Evolutionary conservation across 208 protist species (phyloP), one percentile per base, ranked within the genome.

Genomic region (Leishmania lainsoni): DNA sequence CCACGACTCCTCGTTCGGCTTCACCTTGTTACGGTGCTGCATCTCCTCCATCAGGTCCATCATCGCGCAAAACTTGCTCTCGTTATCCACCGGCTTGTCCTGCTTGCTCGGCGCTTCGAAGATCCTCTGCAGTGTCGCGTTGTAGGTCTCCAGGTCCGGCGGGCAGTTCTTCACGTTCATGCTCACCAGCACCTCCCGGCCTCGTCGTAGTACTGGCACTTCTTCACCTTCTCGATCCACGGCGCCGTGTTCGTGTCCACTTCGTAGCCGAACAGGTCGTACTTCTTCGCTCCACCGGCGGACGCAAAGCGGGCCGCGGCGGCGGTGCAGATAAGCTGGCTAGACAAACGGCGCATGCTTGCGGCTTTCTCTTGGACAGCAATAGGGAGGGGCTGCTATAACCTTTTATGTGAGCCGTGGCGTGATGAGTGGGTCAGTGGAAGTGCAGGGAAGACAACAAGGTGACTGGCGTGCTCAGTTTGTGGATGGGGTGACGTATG

Each of bases 91-190:
- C 1, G 90, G 88, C 75, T 85, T 80, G 49, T 83, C 85, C 81
- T 89, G 81, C 90, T 97, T 97, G 83, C 88, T 92, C 59, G 86
- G 86, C 32, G 91, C 85, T 79, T 95, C 90, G 83, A 87, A 95
- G 81, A 97, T 97, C 75, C 84, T 83, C 85, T 95, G 91, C 85
- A 97, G 89, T 61, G 91, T 89, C 69, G 92, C 94, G 75, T 96
- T 97, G 90, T 97, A 97, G 72, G 94, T 94, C 78, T 90, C 90
- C 79, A 97, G 86, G 83, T 97, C 94, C 35, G 94, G 94, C 29
- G 94, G 94, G 91, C 92, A 96, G 91, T 97, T 97, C 86, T 92
- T 92, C 81, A 95, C 90, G 83, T 97, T 97, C 94, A 97, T 97
- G 86, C 84, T 90, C 81, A 97, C 94, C 35, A 97, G 86, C 76